Percentiles rank a stretch among this genome's conserved stretches.
phyloP scores from a whole-genome alignment of 2,329 filamentous ascomycete species.

The Cladosporium sp. region DNA sequence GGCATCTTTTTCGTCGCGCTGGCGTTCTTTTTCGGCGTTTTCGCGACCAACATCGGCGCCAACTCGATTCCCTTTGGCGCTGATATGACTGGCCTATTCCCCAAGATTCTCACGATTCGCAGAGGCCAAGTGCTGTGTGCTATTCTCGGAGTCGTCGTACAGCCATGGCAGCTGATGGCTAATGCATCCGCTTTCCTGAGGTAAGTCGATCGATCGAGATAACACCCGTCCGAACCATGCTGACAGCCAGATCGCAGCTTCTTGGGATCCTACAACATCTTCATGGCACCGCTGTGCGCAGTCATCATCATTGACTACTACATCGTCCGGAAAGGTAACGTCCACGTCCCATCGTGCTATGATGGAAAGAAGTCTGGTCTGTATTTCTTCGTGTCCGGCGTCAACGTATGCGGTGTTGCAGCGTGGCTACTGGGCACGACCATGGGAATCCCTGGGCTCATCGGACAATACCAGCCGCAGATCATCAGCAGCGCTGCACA shows the following conservation, averaged over 20 bases:
- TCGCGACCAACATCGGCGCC: constrained; percentile 51
- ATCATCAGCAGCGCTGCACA: constrained; percentile 16
- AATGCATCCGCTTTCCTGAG: constrained; percentile 40
- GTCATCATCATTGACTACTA: constrained; percentile 46
- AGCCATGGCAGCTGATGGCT: constrained; percentile 71
- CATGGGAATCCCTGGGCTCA: constrained; percentile 19
- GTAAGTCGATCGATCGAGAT: constrained; percentile 21
- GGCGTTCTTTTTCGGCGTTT: constrained; percentile 49
- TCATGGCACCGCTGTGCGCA: constrained; percentile 44
- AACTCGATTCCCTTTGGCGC: constrained; percentile 58
- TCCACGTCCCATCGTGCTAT: constrained; percentile 44
- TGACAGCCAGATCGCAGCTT: constrained; percentile 37
- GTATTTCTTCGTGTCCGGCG: constrained; percentile 17
- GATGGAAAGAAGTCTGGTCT: constrained; percentile 16
- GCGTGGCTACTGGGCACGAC: constrained; percentile 19
- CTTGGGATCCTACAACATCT: constrained; percentile 44
- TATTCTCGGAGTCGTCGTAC: constrained; percentile 76
- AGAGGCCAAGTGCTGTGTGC: constrained; percentile 87
- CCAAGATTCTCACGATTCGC: constrained; percentile 66
- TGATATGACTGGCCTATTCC: constrained; percentile 55
- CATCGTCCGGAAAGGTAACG: constrained; percentile 42
- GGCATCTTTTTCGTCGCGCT: constrained; percentile 50
- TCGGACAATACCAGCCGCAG: constrained; percentile 20
- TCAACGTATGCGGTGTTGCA: constrained; percentile 11
- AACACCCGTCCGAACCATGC: neutral